Evolutionary conservation across 2,329 filamentous ascomycete species (phyloP), one percentile per base, ranked within the genome.

Genomic region (Ilyonectria mors-panacis): DNA sequence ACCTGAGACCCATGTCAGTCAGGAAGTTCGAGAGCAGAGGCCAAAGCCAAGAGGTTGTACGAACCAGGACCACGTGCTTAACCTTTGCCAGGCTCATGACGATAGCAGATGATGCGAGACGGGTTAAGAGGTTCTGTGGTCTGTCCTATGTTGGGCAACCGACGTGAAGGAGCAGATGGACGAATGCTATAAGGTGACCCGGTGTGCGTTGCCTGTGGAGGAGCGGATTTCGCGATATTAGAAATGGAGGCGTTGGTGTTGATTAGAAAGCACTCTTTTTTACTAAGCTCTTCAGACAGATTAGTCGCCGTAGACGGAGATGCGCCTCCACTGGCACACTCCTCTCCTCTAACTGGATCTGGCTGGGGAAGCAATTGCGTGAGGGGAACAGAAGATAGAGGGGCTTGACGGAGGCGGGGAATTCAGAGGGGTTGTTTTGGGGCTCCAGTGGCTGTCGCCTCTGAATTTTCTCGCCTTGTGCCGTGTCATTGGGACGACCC

Each of bases 61-160:
- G 37, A 83, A 94, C 93, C 74, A 96, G 88, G 71, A 94, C 86
- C 70, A 96, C 92, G 78, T 95, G 91, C 76, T 93, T 92, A 76
- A 95, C 88, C 73, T 91, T 91, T 51, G 77, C 76, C 44, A 82
- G 73, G 21, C 81, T 78, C 81, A 82, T 82, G 30, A 48, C 62
- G 53, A 39, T 23, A n/a, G 55, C 44, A 13, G 30, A 21, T 35
- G 39, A 51, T 60, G 48, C 17, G 37, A 42, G 17, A 12, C 8
- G 8, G 37, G 13, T 6, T 53, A 42, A 42, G 48, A n/a, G n/a
- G 39, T n/a, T n/a, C 2, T 9, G n/a, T 6, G 3, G 26, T 19
- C 13, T 15, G 9, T 33, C 23, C 17, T 13, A 33, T 42, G 17
- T 42, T 42, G 39, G 7, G 39, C 39, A 42, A 42, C 15, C 4